phyloP scores from a whole-genome alignment of 164 flowering plant genomes.

The Brasenia schreberi region DNA sequence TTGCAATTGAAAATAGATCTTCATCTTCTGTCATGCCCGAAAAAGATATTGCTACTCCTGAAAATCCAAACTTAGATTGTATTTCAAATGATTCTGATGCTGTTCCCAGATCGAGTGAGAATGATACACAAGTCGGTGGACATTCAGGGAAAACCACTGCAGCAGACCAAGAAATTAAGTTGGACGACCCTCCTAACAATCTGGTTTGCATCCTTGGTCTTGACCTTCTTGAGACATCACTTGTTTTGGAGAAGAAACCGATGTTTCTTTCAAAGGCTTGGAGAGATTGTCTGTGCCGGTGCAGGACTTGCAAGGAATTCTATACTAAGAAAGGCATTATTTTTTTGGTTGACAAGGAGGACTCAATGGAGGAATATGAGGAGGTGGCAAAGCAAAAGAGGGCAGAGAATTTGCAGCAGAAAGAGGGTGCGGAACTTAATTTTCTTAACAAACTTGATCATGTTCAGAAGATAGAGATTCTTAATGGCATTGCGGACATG shows the following conservation, averaged over 20 bases:
- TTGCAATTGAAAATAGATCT: constrained; percentile 16
- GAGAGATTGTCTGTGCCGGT: constrained; percentile 77
- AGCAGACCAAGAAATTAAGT: constrained; percentile 5
- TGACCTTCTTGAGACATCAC: constrained; percentile 19
- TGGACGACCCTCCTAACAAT: constrained; percentile 7
- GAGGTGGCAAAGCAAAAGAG: constrained; percentile 72
- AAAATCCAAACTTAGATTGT: constrained; percentile 7
- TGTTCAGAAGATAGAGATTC: constrained; percentile 74
- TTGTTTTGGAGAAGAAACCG: constrained; percentile 33
- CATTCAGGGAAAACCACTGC: constrained; percentile 12
- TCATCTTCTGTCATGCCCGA: constrained; percentile 20
- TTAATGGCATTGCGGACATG: constrained; percentile 87
- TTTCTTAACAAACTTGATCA: constrained; percentile 72
- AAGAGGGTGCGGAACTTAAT: constrained; percentile 50
- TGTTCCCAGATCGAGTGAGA: constrained; percentile 11
- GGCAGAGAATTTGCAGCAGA: constrained; percentile 74
- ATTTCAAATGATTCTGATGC: constrained; percentile 7
- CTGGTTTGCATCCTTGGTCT: constrained; percentile 40
- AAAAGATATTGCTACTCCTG: constrained; percentile 5
- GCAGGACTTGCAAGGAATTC: constrained; percentile 42
- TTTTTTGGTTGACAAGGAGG: constrained; percentile 72
- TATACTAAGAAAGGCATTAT: constrained; percentile 41
- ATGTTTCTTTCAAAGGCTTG: constrained; percentile 75
- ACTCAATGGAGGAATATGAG: constrained; percentile 87
- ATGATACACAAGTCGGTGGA: constrained; percentile 16